Evolutionary conservation across 2,329 filamentous ascomycete species (phyloP).

Genomic region (Camptophora hylomeconis): DNA sequence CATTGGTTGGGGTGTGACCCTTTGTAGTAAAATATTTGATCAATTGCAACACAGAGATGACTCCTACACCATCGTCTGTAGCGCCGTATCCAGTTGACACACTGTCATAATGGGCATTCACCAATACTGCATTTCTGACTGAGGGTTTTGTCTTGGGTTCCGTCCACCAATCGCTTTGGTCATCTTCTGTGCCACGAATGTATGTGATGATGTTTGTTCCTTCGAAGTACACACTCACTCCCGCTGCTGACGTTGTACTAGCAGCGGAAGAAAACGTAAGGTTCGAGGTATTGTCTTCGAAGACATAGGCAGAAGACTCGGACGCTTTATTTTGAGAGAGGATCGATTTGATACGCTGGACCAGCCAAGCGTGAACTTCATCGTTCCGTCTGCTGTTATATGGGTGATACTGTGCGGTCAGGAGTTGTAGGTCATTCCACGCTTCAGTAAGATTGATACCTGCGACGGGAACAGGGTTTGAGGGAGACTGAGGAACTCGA

Average conservation of each 20-base stretch:
- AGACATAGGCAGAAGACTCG: conserved; percentile 41
- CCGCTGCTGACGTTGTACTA: conserved; percentile 24
- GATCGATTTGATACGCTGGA: conserved; percentile 58
- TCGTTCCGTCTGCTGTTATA: conserved; percentile 83
- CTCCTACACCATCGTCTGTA: conserved; percentile 85
- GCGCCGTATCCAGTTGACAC: conserved; percentile 87
- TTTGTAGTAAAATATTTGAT: conserved; percentile 70
- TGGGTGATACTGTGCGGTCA: conserved; percentile 69
- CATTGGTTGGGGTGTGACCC: conserved; percentile 60
- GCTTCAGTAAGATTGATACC: conserved; percentile 75
- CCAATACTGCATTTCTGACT: conserved; percentile 64
- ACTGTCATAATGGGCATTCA: conserved; percentile 92
- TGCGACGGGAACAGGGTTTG: conserved; percentile 35
- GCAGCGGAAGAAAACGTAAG: conserved; percentile 50
- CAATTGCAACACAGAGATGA: conserved; percentile 73
- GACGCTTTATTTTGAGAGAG: conserved; percentile 45
- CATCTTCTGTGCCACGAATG: conserved; percentile 67
- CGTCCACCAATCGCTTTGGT: conserved; percentile 62
- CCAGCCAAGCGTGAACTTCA: conserved; percentile 60
- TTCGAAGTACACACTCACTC: conserved; percentile 64
- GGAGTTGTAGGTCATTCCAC: conserved; percentile 66
- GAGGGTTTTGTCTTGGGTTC: conserved; percentile 35
- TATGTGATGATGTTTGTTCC: conserved; percentile 87
- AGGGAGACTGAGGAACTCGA: conserved; percentile 55
- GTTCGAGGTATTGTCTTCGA: conserved; percentile 70